These are phyloP conservation scores for Ganoderma lucidum DNA, from an alignment of 1,284 basidiomycete genomes.

Conservation along the genomic window DNA sequence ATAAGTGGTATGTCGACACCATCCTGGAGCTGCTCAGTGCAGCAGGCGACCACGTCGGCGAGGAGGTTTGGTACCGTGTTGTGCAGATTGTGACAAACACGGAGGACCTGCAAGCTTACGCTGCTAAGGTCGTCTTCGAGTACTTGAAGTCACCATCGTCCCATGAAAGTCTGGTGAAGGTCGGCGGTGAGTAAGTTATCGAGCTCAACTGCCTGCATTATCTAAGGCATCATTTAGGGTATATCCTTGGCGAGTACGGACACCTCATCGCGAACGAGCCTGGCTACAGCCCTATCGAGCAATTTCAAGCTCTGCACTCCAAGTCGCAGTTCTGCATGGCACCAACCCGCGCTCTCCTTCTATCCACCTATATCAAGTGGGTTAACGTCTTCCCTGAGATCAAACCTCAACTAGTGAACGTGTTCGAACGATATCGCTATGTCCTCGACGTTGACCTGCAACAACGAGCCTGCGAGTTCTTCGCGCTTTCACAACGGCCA, in stretches of 20 bases:
- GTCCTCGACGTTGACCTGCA: conserved; percentile 98
- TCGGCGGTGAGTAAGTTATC: conserved; percentile 72
- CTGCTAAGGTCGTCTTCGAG: conserved; percentile 93
- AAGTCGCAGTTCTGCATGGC: conserved; percentile 97
- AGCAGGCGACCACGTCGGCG: conserved; percentile 98
- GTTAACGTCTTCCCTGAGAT: conserved; percentile 99
- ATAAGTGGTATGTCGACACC: conserved; percentile 98
- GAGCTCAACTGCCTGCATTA: neutral
- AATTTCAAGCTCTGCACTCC: conserved; percentile 93
- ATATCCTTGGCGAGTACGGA: conserved; percentile 97
- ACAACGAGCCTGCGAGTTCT: conserved; percentile 98
- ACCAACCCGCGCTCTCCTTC: conserved; percentile 88
- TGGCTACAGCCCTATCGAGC: conserved; percentile 93
- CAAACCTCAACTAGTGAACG: conserved; percentile 90
- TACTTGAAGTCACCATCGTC: conserved; percentile 89
- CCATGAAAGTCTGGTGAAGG: conserved; percentile 97
- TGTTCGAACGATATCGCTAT: conserved; percentile 97
- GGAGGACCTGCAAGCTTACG: conserved; percentile 95
- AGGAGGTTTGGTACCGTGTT: conserved; percentile 99
- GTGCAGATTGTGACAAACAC: conserved; percentile 99
- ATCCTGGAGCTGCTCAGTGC: conserved; percentile 95
- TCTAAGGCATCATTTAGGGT: conserved; percentile 60
- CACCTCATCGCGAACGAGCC: conserved; percentile 96
- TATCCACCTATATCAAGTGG: conserved; percentile 99
- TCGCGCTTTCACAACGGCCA: conserved; percentile 80